Percentiles rank a stretch among this genome's conserved stretches.
Evolutionary conservation across 2,329 filamentous ascomycete genomes (phyloP).

Genomic region (Ophiostoma fasciatum): DNA sequence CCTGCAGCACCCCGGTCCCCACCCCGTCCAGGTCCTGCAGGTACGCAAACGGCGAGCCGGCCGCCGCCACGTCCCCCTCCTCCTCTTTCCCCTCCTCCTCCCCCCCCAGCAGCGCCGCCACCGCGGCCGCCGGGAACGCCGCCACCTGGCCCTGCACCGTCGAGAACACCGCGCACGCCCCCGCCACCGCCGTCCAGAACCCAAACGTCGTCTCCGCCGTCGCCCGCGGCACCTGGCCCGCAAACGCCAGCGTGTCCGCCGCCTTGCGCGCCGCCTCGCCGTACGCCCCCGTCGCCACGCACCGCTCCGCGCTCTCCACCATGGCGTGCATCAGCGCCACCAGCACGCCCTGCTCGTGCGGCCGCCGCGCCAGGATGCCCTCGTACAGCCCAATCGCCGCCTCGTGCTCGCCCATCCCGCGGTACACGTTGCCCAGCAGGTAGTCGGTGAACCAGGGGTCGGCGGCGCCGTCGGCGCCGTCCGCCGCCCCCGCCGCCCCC

Average conservation of each 20-base stretch:
- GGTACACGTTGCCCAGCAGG: constrained; percentile 88
- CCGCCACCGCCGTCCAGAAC: constrained; percentile 83
- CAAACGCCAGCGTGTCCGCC: constrained; percentile 51
- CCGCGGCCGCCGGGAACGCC: constrained; percentile 44
- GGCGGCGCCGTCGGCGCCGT: constrained; percentile 36
- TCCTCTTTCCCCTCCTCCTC: constrained; percentile 24
- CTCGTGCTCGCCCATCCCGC: constrained; percentile 82
- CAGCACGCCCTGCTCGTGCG: constrained; percentile 69
- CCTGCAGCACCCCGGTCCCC: constrained; percentile 28
- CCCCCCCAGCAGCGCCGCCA: constrained; percentile 35
- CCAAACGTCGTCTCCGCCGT: constrained; percentile 63
- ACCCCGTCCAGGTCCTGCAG: constrained; percentile 57
- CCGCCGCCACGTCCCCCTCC: neutral
- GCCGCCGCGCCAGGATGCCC: constrained; percentile 51
- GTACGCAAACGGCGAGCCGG: constrained; percentile 36
- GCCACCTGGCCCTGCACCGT: constrained; percentile 53
- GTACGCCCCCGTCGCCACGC: constrained; percentile 70
- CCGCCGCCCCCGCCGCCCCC: too few relatives aligned
- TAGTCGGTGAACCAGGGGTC: constrained; percentile 94
- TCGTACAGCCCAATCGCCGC: constrained; percentile 66
- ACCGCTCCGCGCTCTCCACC: constrained; percentile 65
- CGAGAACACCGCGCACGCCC: constrained; percentile 75
- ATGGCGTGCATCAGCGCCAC: constrained; percentile 81
- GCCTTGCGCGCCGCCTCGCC: constrained; percentile 66
- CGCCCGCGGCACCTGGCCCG: constrained; percentile 42